Evolutionary conservation across 805 yeast genomes (phyloP).

Genomic region (Kodamaea lidongshanica): DNA sequence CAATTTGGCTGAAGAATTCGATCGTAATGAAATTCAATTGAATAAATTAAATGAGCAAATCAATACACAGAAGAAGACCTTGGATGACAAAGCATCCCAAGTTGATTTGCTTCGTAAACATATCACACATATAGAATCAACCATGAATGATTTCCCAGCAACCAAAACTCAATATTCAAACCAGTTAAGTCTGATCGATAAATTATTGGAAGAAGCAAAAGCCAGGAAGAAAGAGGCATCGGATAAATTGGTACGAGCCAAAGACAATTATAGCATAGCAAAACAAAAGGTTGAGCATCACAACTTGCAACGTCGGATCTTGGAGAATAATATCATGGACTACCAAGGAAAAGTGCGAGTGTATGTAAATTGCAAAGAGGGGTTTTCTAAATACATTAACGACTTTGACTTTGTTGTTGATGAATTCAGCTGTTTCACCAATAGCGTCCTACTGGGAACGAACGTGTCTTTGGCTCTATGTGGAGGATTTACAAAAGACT

Average conservation of each 20-base stretch:
- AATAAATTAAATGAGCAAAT: constrained; percentile 8
- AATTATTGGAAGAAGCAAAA: constrained; percentile 14
- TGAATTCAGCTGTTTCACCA: constrained; percentile 18
- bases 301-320: constrained; percentile 23
- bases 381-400: constrained; percentile 12
- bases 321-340: constrained; percentile 46
- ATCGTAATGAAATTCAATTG: constrained; percentile 18
- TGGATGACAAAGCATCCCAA: constrained; percentile 6
- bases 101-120: no score
- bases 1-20: constrained; percentile 21
- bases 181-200: constrained; percentile 16
- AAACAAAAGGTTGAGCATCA: constrained; percentile 1
- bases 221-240: constrained; percentile 16
- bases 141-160: constrained; percentile 14
- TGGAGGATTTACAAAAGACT: constrained; percentile 10
- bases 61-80: constrained; percentile 5
- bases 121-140: constrained; percentile 13
- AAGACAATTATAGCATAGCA: not conserved
- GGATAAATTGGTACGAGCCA: constrained; percentile 1
- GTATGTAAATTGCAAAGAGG: constrained; percentile 11
- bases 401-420: constrained; percentile 10
- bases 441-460: constrained; percentile 13
- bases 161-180: constrained; percentile 14
- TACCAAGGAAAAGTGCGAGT: constrained; percentile 23
- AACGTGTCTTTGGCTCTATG: constrained; percentile 16